A percentile compares a stretch with the other conserved stretches of the same genome.
These are phyloP conservation scores for Boletellus ananiceps DNA, from an alignment of 768 basidiomycete species.

Conservation along the genomic window DNA sequence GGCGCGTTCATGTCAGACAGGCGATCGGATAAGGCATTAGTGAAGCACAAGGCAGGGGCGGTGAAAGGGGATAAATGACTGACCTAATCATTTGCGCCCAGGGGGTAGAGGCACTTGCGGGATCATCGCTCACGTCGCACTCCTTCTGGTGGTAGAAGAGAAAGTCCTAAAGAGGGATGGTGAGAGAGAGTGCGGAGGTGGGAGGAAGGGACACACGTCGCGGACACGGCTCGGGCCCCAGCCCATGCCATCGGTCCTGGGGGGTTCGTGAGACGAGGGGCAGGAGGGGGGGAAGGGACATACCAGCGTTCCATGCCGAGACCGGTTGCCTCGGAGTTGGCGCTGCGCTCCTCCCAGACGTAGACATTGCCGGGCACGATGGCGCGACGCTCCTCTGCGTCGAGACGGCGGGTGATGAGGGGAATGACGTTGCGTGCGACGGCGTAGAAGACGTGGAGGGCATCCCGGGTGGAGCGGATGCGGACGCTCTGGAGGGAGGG, in stretches of 20 bases:
- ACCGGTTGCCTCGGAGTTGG: conserved; percentile 76
- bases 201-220: conserved; percentile 25
- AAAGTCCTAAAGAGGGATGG: conserved; percentile 39
- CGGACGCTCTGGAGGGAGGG: conserved; percentile 74
- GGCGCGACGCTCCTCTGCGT: conserved; percentile 73
- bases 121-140: conserved; percentile 38
- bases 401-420: conserved; percentile 75
- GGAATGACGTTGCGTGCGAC: conserved; percentile 65
- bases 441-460: conserved; percentile 76
- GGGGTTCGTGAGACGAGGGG: not conserved
- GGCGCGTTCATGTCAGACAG: conserved; percentile 10
- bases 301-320: conserved; percentile 85
- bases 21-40: conserved; percentile 28
- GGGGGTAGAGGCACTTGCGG: conserved; percentile 51
- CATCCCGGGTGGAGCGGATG: conserved; percentile 74
- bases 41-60: no score
- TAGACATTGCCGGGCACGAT: conserved; percentile 77
- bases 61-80: conserved; percentile 17
- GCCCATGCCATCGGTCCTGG: conserved; percentile 64
- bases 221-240: conserved; percentile 81
- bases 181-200: not conserved
- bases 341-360: conserved; percentile 85
- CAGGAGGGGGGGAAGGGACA: conserved; percentile 7
- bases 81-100: conserved; percentile 76
- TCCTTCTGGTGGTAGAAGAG: conserved; percentile 53